These are phyloP conservation scores for Penicillium malachiteum DNA, from an alignment of 495 filamentous ascomycete genomes.

Conservation along the genomic window DNA sequence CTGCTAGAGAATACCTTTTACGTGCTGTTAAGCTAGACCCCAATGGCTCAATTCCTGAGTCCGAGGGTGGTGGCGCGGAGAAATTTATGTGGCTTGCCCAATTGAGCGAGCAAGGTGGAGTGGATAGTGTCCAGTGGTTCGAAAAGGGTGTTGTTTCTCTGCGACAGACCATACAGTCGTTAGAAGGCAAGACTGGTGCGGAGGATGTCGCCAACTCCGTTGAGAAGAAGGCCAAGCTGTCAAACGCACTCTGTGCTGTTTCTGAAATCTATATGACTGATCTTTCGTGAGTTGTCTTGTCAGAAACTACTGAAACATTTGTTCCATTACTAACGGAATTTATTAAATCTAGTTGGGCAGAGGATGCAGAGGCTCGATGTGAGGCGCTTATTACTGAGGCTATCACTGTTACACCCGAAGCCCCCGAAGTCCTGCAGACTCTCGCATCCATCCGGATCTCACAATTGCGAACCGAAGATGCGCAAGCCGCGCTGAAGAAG, in stretches of 20 bases:
- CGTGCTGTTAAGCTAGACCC: conserved; percentile 71
- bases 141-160: conserved; percentile 74
- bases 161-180: conserved; percentile 59
- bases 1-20: conserved; percentile 66
- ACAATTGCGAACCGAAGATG: conserved; percentile 74
- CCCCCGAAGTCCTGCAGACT: conserved; percentile 85
- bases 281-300: conserved; percentile 53
- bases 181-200: conserved; percentile 38
- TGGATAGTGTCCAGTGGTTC: conserved; percentile 83
- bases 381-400: conserved; percentile 86
- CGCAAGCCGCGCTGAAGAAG: conserved; percentile 68
- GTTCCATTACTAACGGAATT: conserved; percentile 6
- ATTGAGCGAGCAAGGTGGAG: conserved; percentile 80
- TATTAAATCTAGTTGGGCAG: conserved; percentile 64
- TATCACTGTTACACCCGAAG: conserved; percentile 68
- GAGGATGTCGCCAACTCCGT: conserved; percentile 46
- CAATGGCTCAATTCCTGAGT: conserved; percentile 59
- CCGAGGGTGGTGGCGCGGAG: conserved; percentile 77
- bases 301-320: no score
- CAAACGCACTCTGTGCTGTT: conserved; percentile 83
- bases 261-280: conserved; percentile 99
- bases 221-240: conserved; percentile 76
- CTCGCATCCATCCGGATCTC: conserved; percentile 91
- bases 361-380: conserved; percentile 81
- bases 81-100: conserved; percentile 97